These are phyloP conservation scores for Thalassiosira mediterranea DNA, from an alignment of 352 stramenopile genomes.

Conservation along the genomic window DNA sequence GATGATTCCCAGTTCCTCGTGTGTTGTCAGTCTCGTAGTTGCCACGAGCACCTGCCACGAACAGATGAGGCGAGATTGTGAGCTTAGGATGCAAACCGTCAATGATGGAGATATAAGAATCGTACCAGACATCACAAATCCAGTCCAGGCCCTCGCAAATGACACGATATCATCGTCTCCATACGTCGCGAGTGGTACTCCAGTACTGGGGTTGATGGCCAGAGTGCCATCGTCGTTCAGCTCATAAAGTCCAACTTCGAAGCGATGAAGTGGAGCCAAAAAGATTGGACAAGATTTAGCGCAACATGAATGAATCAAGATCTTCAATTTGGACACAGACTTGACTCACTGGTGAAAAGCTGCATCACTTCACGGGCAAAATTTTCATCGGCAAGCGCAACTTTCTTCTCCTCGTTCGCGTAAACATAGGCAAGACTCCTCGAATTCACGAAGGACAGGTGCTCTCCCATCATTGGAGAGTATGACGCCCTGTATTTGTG, in stretches of 20 bases:
- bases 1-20: conserved; percentile 51
- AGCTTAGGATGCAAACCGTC: not conserved
- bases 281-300: no score
- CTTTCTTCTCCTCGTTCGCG: conserved; percentile 36
- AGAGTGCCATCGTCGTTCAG: conserved; percentile 72
- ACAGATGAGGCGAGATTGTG: no score
- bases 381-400: conserved; percentile 66
- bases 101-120: not conserved
- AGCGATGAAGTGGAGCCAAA: no score
- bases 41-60: no score
- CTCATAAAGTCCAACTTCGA: conserved; percentile 63
- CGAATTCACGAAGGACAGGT: conserved; percentile 70
- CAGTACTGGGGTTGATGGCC: conserved; percentile 51
- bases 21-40: not conserved
- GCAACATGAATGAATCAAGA: no score
- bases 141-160: conserved; percentile 78
- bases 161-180: conserved; percentile 78
- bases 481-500: no score
- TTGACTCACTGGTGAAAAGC: conserved; percentile 80
- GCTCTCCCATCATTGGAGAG: conserved; percentile 78
- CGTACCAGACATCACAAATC: not conserved
- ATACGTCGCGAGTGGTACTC: conserved; percentile 62
- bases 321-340: no score
- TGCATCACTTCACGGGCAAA: conserved; percentile 73
- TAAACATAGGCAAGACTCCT: conserved; percentile 63